phyloP scores from a whole-genome alignment of 768 basidiomycete genomes.

The Hericium alpestre region DNA sequence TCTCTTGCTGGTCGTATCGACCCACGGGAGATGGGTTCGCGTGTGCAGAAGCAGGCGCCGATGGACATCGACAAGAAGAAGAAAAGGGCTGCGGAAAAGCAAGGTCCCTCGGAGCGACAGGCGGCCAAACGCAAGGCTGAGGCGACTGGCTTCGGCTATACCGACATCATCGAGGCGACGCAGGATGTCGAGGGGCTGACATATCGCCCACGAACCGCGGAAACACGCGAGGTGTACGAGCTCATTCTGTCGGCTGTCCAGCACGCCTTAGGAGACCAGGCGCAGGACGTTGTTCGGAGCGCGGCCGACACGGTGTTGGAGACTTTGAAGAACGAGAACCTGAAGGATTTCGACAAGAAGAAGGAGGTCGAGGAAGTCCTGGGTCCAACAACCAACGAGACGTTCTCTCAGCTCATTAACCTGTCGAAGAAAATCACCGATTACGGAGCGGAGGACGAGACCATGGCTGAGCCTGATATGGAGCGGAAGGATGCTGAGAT shows the following conservation, averaged over 20 bases:
- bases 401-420: slow-evolving; percentile 73
- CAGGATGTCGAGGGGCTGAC: slow-evolving; percentile 86
- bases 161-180: slow-evolving; percentile 90
- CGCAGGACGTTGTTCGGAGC: slow-evolving; percentile 89
- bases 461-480: slow-evolving; percentile 65
- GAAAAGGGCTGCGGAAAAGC: slow-evolving; percentile 61
- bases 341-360: slow-evolving; percentile 98
- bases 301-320: slow-evolving; percentile 91
- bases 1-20: slow-evolving; percentile 87
- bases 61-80: slow-evolving; percentile 92
- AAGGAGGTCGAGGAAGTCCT: slow-evolving; percentile 82
- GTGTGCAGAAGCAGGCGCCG: slow-evolving; percentile 70
- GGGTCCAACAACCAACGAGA: slow-evolving; percentile 54
- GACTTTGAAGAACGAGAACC: slow-evolving; percentile 72
- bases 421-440: slow-evolving; percentile 94
- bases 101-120: slow-evolving; percentile 49
- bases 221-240: slow-evolving; percentile 92
- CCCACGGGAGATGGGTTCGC: slow-evolving; percentile 86
- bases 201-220: slow-evolving; percentile 87
- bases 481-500: slow-evolving; percentile 82
- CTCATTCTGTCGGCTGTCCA: slow-evolving; percentile 81
- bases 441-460: slow-evolving; percentile 81
- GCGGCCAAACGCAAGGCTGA: slow-evolving; percentile 51
- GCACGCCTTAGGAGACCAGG: slow-evolving; percentile 80
- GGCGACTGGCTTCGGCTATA: slow-evolving; percentile 61